phyloP scores from a whole-genome alignment of 176 grass and related monocot species.

The Ananas comosus region DNA sequence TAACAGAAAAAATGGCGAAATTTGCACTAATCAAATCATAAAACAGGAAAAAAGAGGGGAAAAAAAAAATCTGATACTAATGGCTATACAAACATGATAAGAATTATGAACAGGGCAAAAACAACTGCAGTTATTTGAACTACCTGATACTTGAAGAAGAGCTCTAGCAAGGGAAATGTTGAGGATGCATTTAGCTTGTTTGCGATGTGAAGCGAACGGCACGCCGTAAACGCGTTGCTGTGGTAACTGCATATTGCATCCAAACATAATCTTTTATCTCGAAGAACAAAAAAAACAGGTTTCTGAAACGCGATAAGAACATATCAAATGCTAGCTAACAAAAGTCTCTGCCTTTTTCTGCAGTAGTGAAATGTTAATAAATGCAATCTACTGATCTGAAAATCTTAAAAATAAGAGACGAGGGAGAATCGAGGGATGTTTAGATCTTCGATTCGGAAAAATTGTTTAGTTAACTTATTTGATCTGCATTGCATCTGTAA shows the following conservation, averaged over 20 bases:
- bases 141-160: slow-evolving; percentile 87
- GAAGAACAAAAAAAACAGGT: not conserved
- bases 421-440: too few relatives aligned
- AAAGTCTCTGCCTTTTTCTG: too few relatives aligned
- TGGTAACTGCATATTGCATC: slow-evolving; percentile 60
- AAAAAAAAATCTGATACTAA: too few relatives aligned
- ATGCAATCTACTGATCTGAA: too few relatives aligned
- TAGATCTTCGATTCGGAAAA: too few relatives aligned
- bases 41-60: too few relatives aligned
- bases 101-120: not conserved
- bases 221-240: slow-evolving; percentile 49
- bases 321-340: not conserved
- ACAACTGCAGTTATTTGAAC: not conserved
- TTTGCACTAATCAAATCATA: too few relatives aligned
- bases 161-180: slow-evolving; percentile 61
- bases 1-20: not conserved
- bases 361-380: too few relatives aligned
- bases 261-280: not conserved
- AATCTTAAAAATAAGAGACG: too few relatives aligned
- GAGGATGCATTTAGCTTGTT: slow-evolving; percentile 59
- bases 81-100: not conserved
- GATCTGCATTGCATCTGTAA: too few relatives aligned
- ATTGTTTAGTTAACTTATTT: too few relatives aligned
- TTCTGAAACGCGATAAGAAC: not conserved
- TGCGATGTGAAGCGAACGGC: slow-evolving; percentile 54